Evolutionary conservation across 768 basidiomycete species (phyloP).

Genomic region (Tricholoma hemisulphureum): DNA sequence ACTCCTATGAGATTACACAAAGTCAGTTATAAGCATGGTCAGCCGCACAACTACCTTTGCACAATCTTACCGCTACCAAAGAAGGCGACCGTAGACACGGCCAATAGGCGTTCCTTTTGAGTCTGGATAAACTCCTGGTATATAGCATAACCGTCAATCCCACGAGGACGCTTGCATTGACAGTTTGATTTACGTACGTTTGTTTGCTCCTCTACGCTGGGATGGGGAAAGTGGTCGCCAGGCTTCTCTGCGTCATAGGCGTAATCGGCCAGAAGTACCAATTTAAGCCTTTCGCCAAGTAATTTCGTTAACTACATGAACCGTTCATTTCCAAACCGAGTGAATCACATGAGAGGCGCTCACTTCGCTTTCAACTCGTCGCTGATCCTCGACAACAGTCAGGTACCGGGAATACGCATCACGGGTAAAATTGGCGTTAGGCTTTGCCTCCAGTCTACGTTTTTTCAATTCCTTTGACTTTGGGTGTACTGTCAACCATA

Average conservation of each 20-base stretch:
- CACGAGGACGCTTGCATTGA: neutral
- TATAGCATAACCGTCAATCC: neutral
- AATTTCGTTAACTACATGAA: neutral
- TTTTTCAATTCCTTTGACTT: neutral
- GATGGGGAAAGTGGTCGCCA: neutral
- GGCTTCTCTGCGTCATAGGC: neutral
- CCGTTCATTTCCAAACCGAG: neutral
- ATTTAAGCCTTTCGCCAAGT: neutral
- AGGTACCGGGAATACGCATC: neutral
- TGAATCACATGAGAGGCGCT: neutral
- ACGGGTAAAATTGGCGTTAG: neutral
- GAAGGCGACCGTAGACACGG: neutral
- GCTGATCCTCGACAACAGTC: neutral
- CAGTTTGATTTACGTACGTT: neutral
- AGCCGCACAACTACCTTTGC: too few relatives aligned
- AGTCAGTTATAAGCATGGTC: neutral
- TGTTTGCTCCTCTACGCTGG: neutral
- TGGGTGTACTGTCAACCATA: neutral
- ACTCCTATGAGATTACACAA: neutral
- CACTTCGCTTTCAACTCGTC: neutral
- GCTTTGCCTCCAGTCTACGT: neutral
- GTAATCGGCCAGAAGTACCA: neutral
- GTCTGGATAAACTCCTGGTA: neutral
- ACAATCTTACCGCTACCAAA: neutral
- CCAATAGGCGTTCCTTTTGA: neutral